Base-by-base conservation (phyloP, 164 flowering plant species). In the Vitis cinerea region DNA sequence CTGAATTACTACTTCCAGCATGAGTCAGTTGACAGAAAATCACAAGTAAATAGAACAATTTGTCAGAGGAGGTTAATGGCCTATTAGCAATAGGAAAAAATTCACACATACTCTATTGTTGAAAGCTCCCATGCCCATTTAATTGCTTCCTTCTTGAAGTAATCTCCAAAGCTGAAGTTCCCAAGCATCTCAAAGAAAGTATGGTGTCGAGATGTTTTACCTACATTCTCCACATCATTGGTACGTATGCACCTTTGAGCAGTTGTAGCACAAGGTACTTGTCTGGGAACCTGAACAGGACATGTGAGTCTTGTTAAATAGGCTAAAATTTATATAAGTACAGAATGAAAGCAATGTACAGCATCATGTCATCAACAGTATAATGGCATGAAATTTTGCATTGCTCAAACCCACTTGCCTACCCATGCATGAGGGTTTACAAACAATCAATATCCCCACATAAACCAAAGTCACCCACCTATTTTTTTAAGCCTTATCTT, bases 151-250 rank as follows among this genome's bases (percentile, higher is more conserved):
- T 79, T 91, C 85, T 95, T 95, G 83, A 95, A 95, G 85, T 95
- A 92, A 85, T 95, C 99, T 51, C 99, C 98, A 82, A 92, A 95
- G 70, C 97, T 91, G 77, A 92, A 95, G 79, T 95, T 95, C 44
- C 99, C 99, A 71, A 92, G 93, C 99, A 92, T 95, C 83, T 92
- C 97, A 80, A 95, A 95, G 70, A 95, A 91, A 7, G 98, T 94
- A 2, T 94, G 99, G 71, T 94, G 99, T 19, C 97, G 75, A 59
- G 91, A 50, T 72, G 97, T 92, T 72, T 82, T 79, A 30, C 99
- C 99, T 44, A 94, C 99, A 81, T 94, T 92, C 76, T 94, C 97
- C 71, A 94, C 82, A 78, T 94, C 99, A 82, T 94, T 94, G 37
- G 97, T 91, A 17, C 97, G 89, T 74, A 94, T 91, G 78, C 99